Conservation (phyloP, 2,329 filamentous ascomycete species). For the Trichoderma atrobrunneum region DNA sequence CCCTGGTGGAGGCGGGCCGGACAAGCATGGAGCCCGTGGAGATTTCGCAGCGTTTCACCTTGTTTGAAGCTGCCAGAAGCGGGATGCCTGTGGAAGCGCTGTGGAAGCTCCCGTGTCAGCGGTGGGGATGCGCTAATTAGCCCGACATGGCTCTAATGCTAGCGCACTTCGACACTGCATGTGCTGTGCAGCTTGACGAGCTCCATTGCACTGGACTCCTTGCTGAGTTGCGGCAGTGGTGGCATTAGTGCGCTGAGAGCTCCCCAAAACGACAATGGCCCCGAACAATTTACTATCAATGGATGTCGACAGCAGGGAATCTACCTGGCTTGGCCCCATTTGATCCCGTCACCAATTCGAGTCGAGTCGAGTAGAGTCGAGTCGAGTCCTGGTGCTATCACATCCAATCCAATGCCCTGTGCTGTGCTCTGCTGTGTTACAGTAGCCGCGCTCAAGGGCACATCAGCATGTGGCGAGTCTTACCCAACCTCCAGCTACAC, state of each 20-base stretch:
- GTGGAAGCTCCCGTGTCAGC: conserved; percentile 17
- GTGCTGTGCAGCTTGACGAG: neutral
- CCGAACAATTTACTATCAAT: neutral
- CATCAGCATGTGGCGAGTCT: neutral
- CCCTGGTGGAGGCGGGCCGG: conserved; percentile 15
- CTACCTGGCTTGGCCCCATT: neutral
- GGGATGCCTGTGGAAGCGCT: conserved; percentile 18
- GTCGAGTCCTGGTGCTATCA: neutral
- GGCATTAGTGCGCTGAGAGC: conserved; percentile 9
- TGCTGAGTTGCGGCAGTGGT: neutral
- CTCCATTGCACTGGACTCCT: neutral
- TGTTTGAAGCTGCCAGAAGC: conserved; percentile 16
- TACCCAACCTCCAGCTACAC: neutral
- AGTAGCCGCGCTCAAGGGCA: neutral
- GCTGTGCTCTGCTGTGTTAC: neutral
- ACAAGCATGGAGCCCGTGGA: conserved; percentile 13
- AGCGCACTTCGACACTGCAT: neutral
- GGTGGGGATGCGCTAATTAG: conserved; percentile 21
- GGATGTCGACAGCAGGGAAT: neutral
- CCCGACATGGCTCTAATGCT: conserved; percentile 13
- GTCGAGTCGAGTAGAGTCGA: neutral
- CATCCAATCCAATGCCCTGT: neutral
- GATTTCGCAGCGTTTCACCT: conserved; percentile 18
- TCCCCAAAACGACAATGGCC: neutral
- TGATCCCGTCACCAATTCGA: neutral